A percentile compares a stretch with the other conserved stretches of the same genome.
These are phyloP conservation scores for Bipolaris zeicola DNA, from an alignment of 2,329 filamentous ascomycete species.

Conservation along the genomic window DNA sequence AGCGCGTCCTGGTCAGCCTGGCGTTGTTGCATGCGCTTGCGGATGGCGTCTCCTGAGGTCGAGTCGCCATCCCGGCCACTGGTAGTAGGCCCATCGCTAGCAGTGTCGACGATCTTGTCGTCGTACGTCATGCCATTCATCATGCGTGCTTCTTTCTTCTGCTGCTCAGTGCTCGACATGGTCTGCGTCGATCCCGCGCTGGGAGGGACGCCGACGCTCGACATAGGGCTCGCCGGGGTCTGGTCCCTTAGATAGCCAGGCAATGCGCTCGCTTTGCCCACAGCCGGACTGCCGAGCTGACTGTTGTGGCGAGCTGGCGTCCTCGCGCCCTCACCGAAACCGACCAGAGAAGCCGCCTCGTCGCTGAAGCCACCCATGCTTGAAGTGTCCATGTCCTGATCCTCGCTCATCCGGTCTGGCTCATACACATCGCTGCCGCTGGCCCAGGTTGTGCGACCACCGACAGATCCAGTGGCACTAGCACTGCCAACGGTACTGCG, in stretches of 20 bases:
- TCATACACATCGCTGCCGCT: conserved; percentile 64
- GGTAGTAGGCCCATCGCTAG: conserved; percentile 42
- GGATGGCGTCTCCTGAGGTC: conserved; percentile 68
- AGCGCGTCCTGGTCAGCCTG: conserved; percentile 32
- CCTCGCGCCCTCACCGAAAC: conserved; percentile 85
- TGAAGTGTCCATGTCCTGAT: conserved; percentile 63
- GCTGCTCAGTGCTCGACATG: conserved; percentile 40
- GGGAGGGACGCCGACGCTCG: conserved; percentile 25
- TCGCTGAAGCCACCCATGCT: conserved; percentile 83
- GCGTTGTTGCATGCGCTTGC: conserved; percentile 54
- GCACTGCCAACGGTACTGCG: conserved; percentile 88
- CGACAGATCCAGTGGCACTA: conserved; percentile 80
- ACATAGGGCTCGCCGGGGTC: conserved; percentile 39
- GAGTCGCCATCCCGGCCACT: conserved; percentile 51
- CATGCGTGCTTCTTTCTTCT: conserved; percentile 50
- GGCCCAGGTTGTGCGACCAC: conserved; percentile 72
- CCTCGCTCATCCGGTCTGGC: conserved; percentile 75
- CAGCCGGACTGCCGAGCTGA: conserved; percentile 80
- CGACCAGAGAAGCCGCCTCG: conserved; percentile 83
- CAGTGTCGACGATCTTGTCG: conserved; percentile 48
- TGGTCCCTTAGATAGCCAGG: conserved; percentile 44
- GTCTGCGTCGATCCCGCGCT: conserved; percentile 34
- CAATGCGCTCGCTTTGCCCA: conserved; percentile 52
- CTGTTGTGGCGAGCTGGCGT: conserved; percentile 61
- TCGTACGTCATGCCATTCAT: conserved; percentile 56